These are phyloP conservation scores for Escovopsis sp. DNA, from an alignment of 2,329 filamentous ascomycete genomes.

Conservation along the genomic window DNA sequence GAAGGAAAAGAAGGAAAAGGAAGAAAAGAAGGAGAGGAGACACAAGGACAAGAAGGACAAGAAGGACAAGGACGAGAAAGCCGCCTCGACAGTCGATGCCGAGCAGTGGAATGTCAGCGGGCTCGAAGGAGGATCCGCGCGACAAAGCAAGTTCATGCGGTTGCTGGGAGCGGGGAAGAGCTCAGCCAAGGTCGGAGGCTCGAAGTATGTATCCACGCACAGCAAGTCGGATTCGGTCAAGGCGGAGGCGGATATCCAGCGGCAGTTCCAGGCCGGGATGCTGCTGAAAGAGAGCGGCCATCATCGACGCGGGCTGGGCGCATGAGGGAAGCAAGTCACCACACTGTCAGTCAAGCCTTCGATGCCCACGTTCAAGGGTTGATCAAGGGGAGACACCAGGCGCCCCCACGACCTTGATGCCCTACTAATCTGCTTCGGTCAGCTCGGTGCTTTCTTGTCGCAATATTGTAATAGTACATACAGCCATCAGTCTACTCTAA, in stretches of 20 bases:
- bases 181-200: slow-evolving; percentile 12
- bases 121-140: slow-evolving; percentile 33
- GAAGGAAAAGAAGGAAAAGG: slow-evolving; percentile 7
- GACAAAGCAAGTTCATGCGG: slow-evolving; percentile 42
- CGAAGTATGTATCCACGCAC: slow-evolving; percentile 10
- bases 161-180: slow-evolving; percentile 39
- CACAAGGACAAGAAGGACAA: slow-evolving; percentile 8
- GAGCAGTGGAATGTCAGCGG: slow-evolving; percentile 39
- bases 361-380: not conserved
- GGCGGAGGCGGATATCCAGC: slow-evolving; percentile 38
- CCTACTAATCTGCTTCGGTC: not conserved
- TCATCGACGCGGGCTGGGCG: slow-evolving; percentile 38
- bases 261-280: slow-evolving; percentile 42
- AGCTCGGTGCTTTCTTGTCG: slow-evolving; percentile 4
- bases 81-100: slow-evolving; percentile 8
- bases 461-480: too few species aligned
- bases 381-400: not conserved
- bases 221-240: slow-evolving; percentile 20
- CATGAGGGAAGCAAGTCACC: slow-evolving; percentile 13
- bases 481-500: not conserved
- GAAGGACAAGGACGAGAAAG: slow-evolving; percentile 10
- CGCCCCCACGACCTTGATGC: not conserved
- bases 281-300: slow-evolving; percentile 38
- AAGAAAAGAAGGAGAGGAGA: slow-evolving; percentile 9
- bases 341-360: not conserved